Evolutionary conservation across 768 basidiomycete species (phyloP).

Genomic region (Suillus cothurnatus): DNA sequence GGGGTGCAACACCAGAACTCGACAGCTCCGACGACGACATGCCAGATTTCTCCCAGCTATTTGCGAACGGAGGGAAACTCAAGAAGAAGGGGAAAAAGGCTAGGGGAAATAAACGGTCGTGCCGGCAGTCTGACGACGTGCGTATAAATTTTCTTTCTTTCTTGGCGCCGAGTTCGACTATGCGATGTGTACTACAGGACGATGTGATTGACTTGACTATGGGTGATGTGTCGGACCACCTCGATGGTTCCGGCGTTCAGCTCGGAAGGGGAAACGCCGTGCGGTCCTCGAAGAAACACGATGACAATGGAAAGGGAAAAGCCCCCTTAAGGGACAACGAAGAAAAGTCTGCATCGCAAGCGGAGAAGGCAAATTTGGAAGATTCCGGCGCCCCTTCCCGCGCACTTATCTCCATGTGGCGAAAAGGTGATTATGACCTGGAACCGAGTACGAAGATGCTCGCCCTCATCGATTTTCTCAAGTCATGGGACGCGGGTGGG

Average conservation of each 20-base stretch:
- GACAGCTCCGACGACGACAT: conserved; percentile 56
- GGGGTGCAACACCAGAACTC: conserved; percentile 24
- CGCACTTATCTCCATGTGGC: conserved; percentile 54
- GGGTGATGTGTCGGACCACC: conserved; percentile 28
- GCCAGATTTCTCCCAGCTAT: conserved; percentile 48
- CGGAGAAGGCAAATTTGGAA: conserved; percentile 29
- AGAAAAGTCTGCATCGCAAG: conserved; percentile 20
- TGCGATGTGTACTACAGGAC: conserved; percentile 9
- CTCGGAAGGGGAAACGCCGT: neutral
- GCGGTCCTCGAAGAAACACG: neutral
- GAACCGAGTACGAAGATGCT: conserved; percentile 74
- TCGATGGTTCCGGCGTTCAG: conserved; percentile 32
- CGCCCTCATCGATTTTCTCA: conserved; percentile 54
- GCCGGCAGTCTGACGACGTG: neutral
- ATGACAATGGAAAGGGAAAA: conserved; percentile 2
- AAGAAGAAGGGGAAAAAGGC: conserved; percentile 31
- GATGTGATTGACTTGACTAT: conserved; percentile 32
- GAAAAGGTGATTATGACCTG: conserved; percentile 59
- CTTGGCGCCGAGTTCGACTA: neutral
- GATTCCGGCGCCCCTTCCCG: conserved; percentile 38
- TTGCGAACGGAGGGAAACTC: conserved; percentile 28
- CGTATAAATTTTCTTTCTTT: neutral
- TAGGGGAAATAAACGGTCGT: neutral
- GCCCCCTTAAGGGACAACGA: neutral
- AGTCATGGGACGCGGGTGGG: conserved; percentile 57